Evolutionary conservation across 2,329 filamentous ascomycete genomes (phyloP), one percentile per base, ranked within the genome.

Genomic region (Dichotomopilus funicola): DNA sequence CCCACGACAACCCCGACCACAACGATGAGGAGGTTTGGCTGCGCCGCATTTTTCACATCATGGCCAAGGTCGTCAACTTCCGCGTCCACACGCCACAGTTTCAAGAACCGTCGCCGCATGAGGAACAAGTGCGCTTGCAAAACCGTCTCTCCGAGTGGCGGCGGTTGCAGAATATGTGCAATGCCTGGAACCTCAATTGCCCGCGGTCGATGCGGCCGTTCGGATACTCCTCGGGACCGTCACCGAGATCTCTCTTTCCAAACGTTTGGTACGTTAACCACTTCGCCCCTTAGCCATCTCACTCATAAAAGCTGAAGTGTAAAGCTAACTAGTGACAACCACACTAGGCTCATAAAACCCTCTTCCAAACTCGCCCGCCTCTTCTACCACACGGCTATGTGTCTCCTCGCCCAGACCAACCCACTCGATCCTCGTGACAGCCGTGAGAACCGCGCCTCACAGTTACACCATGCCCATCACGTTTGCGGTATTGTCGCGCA

Each of bases 401-500:
- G 88, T 60, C 73, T 96, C 37, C 79, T 96, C 5, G 83, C 88
- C 3, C 88, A 92, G 62, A 85, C 85, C 27, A 87, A 96, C 67
- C 91, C 91, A 0, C 69, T 87, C 51, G 78, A 85, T 40, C 75
- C 80, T 9, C 73, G 78, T 6, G 77, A 82, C 40, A 75, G 75
- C 13, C 75, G 82, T 4, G 86, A 90, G 57, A 89, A 92, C 81
- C 81, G 80, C 47, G 76, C 79, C 4, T 78, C 88, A 65, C 85
- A 88, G 63, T 76, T 86, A 49, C 81, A 83, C 59, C 89, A 96
- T 66, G 87, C 90, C 0, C 86, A 88, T 62, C 86, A 91, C 67
- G 86, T 95, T 31, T 96, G 91, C 67, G 92, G 92, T 11, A 95
- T 97, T 59, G 85, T 89, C 31, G 88, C 89, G 2, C 90, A 95